Base-by-base conservation (phyloP, 306 rosid species). In the Bauhinia variegata region DNA sequence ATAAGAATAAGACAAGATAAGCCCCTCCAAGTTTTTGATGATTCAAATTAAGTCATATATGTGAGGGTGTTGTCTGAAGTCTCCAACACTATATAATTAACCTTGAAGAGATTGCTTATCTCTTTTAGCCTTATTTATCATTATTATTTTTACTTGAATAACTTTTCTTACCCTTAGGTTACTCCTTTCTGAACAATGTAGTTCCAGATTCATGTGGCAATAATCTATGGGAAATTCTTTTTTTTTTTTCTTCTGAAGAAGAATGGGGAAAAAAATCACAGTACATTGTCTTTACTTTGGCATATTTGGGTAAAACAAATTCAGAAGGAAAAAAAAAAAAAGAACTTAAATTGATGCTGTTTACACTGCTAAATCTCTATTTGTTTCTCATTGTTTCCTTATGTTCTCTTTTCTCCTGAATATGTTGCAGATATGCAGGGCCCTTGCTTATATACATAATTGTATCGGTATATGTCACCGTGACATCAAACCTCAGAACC, bases 401-500 rank as follows among this genome's bases (percentile, higher is more conserved):
- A 32, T 62, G 41, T 70, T 8, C 14, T 61, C 53, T 28, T 75
- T 41, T 67, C 18, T 57, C 15, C 66, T 38, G 33, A 63, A 62
- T 48, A 65, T 81, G 66, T 43, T 86, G 81, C 95, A 93, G 98
- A 89, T 93, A 48, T 93, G 98, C 80, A 83, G 98, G 80, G 98
- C 97, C 37, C 91, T 93, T 78, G 96, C 98, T 47, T 93, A 93
- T 67, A 84, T 93, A 75, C 98, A 93, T 82, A 93, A 93, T 57
- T 86, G 97, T 82, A 86, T 93, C 56, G 95, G 95, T 41, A 93
- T 93, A 66, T 93, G 98, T 74, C 98, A 93, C 60, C 98, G 98
- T 37, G 98, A 93, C 79, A 93, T 93, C 88, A 93, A 93, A 80
- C 98, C 98, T 76, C 98, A 93, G 76, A 93, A 93, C 74, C 79